Conservation (phyloP, 306 rosid genomes). For the Cucurbita argyrosperma region DNA sequence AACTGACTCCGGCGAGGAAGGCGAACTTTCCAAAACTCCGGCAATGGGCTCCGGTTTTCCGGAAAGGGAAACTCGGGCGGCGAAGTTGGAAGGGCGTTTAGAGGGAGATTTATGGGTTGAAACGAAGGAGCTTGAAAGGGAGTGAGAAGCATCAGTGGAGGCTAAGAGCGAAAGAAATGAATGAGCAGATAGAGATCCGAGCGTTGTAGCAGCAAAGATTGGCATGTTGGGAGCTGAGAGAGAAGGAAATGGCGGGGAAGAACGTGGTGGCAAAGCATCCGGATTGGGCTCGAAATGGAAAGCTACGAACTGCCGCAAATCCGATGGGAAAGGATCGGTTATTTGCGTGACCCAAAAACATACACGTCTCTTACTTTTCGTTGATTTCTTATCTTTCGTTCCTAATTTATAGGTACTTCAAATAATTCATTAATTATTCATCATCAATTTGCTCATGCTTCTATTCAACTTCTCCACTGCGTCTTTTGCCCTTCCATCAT, state of each 20-base stretch:
- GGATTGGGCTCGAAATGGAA: background rate
- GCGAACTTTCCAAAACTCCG: conserved; percentile 23
- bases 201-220: conserved; percentile 28
- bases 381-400: too few species aligned
- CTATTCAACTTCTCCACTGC: too few species aligned
- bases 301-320: background rate
- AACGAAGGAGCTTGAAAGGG: conserved; percentile 6
- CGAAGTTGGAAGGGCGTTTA: conserved; percentile 11
- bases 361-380: conserved; percentile 1
- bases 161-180: conserved; percentile 23
- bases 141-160: conserved; percentile 5
- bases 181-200: conserved; percentile 27
- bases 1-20: conserved; percentile 21
- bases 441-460: too few species aligned
- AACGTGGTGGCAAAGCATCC: background rate
- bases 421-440: too few species aligned
- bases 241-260: background rate
- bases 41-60: conserved; percentile 17
- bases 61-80: conserved; percentile 27
- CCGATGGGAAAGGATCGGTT: background rate
- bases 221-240: conserved; percentile 21
- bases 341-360: background rate
- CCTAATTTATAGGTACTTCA: too few species aligned
- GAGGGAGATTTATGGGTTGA: conserved; percentile 14
- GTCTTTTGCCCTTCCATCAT: too few species aligned